phyloP scores from a whole-genome alignment of 1,284 basidiomycete genomes.

The Irpex sp. region DNA sequence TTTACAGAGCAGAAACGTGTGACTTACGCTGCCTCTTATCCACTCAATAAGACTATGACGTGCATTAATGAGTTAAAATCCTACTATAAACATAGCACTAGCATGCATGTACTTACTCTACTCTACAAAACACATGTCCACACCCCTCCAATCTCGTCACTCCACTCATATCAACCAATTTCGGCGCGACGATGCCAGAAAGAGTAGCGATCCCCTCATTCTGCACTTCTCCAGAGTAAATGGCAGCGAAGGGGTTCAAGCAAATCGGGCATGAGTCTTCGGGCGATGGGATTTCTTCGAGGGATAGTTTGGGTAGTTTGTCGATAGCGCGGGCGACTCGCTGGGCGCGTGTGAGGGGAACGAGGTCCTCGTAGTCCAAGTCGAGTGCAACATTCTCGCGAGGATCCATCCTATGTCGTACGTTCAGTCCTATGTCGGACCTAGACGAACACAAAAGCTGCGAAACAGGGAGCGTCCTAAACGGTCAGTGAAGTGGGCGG shows the following conservation, averaged over 20 bases:
- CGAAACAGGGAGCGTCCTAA: neutral
- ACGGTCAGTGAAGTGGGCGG: neutral
- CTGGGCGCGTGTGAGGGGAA: slow-evolving; percentile 17
- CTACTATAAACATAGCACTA: neutral
- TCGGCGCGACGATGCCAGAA: slow-evolving; percentile 2
- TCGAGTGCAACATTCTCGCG: neutral
- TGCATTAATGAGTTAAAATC: neutral
- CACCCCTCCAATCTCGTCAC: slow-evolving; percentile 57
- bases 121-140: slow-evolving; percentile 63
- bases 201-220: slow-evolving; percentile 7
- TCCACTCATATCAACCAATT: slow-evolving; percentile 28
- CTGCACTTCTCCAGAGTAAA: slow-evolving; percentile 26
- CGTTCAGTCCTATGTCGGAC: neutral
- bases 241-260: slow-evolving; percentile 44
- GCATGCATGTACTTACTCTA: slow-evolving; percentile 46
- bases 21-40: slow-evolving; percentile 52
- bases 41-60: slow-evolving; percentile 53
- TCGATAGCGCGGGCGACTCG: slow-evolving; percentile 31
- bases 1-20: neutral
- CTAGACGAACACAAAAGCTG: neutral
- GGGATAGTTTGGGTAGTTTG: slow-evolving; percentile 40
- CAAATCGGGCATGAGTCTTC: slow-evolving; percentile 65
- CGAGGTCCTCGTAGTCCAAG: neutral
- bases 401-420: too few species aligned
- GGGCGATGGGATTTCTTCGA: slow-evolving; percentile 34